Base-by-base conservation (phyloP, 2,329 filamentous ascomycete genomes). In the Domatiomyces globalis region DNA sequence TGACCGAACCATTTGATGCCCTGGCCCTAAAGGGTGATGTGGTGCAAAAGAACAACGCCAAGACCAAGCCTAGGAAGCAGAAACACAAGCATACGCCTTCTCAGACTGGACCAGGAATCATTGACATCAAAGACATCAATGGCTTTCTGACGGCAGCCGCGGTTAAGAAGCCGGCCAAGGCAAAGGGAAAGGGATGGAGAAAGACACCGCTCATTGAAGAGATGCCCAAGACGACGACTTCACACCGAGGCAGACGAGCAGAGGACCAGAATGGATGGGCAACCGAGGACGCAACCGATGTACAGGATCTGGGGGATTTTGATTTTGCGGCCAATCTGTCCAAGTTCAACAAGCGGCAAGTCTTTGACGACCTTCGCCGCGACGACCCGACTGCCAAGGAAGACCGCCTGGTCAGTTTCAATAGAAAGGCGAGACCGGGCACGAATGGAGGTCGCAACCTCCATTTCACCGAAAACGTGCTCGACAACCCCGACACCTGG, bases 251-350 rank as follows among this genome's bases (percentile, higher is more conserved):
- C 67, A 63, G 67, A 58, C 68, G 69, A 58, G 78, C 60, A 7
- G 75, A 79, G 51, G 72, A 76, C 50, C 68, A 87, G 44, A 94
- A 87, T 64, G 90, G 87, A 2, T 96, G 90, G 89, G 88, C 87
- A 3, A 95, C 90, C 0, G 92, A 95, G 64, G 90, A 96, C 63
- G 89, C 90, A 19, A 95, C 87, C 0, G 92, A 96, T 64, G 86
- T 92, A 19, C 86, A 90, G 68, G 90, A 94, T 64, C 79, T 92
- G 73, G 87, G 85, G 9, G 92, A 96, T 55, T 96, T 96, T 61
- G 90, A 96, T 66, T 96, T 96, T 62, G 83, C 86, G 61, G 82
- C 81, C 50, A 88, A 88, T 58, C 74, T 96, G 29, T 89, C 87
- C 46, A 94, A 95, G 63, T 96, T 96, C 61, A 89, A 96, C 71